Percentiles rank a stretch among this genome's conserved stretches.
Evolutionary conservation across 139 green algal genomes (phyloP).

Genomic region (Zygnema circumcarinatum): DNA sequence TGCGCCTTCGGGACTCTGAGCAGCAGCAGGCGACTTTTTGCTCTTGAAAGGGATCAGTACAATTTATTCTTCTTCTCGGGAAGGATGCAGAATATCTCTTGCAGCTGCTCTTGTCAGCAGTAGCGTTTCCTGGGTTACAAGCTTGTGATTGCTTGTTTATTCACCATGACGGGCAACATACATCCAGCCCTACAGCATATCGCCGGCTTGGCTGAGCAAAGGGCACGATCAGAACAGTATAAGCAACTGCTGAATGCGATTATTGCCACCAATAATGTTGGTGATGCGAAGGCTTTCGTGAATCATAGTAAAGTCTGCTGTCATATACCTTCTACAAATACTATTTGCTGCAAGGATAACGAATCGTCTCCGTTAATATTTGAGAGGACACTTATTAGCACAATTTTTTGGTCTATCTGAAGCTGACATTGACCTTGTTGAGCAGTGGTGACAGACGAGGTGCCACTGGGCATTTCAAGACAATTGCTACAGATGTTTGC

Average conservation of each 20-base stretch:
- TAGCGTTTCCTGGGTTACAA: too few relatives aligned
- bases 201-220: constrained; percentile 34
- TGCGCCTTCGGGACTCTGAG: too few relatives aligned
- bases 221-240: constrained; percentile 38
- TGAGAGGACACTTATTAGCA: neutral
- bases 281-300: constrained; percentile 50
- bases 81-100: too few relatives aligned
- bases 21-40: too few relatives aligned
- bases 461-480: constrained; percentile 58
- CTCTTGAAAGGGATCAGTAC: too few relatives aligned
- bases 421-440: neutral
- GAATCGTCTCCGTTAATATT: neutral
- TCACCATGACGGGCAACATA: constrained; percentile 20
- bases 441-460: constrained; percentile 58
- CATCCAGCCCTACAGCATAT: constrained; percentile 32
- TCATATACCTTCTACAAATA: neutral
- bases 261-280: constrained; percentile 30
- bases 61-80: too few relatives aligned
- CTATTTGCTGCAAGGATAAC: neutral
- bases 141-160: too few relatives aligned
- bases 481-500: constrained; percentile 56
- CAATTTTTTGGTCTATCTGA: neutral
- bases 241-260: constrained; percentile 40
- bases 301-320: constrained; percentile 37
- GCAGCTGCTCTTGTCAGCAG: too few relatives aligned